Conservation (phyloP, 495 filamentous ascomycete species). For the Penicillium alfredii region DNA sequence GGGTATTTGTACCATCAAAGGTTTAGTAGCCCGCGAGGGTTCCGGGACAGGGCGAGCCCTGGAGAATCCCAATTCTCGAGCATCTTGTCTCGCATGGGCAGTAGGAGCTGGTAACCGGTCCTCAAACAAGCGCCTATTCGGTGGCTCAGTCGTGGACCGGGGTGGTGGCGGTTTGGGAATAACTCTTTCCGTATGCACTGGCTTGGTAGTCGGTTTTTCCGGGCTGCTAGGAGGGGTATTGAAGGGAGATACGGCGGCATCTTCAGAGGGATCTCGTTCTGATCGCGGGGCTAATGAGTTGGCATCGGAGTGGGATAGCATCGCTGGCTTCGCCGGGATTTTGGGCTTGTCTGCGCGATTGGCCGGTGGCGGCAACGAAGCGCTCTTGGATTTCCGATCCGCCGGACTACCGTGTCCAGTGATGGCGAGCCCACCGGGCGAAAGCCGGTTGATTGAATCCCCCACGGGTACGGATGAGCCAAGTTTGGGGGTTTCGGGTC, state of each 20-base stretch:
- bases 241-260: slow-evolving; percentile 78
- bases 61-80: slow-evolving; percentile 28
- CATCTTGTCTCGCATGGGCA: slow-evolving; percentile 12
- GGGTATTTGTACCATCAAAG: slow-evolving; percentile 35
- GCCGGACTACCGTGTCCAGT: slow-evolving; percentile 19
- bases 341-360: slow-evolving; percentile 81
- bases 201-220: slow-evolving; percentile 43
- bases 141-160: slow-evolving; percentile 21
- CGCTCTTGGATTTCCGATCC: slow-evolving; percentile 35
- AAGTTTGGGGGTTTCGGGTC: slow-evolving; percentile 43
- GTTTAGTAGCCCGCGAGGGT: slow-evolving; percentile 25
- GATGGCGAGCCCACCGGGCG: slow-evolving; percentile 31
- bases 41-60: slow-evolving; percentile 21
- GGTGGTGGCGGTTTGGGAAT: slow-evolving; percentile 11
- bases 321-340: slow-evolving; percentile 47
- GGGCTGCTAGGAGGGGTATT: slow-evolving; percentile 81
- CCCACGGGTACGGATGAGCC: slow-evolving; percentile 46
- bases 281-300: slow-evolving; percentile 30
- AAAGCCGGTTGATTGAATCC: slow-evolving; percentile 47
- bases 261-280: slow-evolving; percentile 35
- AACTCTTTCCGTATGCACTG: slow-evolving; percentile 9
- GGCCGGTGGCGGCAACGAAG: slow-evolving; percentile 59
- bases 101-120: slow-evolving; percentile 17
- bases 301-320: slow-evolving; percentile 27
- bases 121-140: slow-evolving; percentile 24